phyloP scores from a whole-genome alignment of 768 basidiomycete genomes.

The Tephrocybe sp. region DNA sequence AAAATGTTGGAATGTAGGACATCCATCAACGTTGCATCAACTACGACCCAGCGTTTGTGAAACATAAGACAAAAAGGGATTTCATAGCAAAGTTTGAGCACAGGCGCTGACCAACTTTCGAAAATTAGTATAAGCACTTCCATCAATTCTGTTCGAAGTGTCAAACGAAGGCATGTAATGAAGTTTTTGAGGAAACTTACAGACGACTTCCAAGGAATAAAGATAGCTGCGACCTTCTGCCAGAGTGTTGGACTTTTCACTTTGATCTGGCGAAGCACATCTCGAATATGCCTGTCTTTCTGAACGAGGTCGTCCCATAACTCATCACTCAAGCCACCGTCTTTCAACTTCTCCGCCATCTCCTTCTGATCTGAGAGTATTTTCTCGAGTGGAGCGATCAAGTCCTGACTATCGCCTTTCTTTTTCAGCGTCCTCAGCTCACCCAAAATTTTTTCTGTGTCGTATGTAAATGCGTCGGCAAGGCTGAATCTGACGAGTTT shows the following conservation, averaged over 20 bases:
- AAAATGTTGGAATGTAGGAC: too few relatives aligned
- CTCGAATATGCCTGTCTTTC: background rate
- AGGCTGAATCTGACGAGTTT: background rate
- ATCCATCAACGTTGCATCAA: too few relatives aligned
- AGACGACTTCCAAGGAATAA: too few relatives aligned
- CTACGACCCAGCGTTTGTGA: too few relatives aligned
- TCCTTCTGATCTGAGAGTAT: slow-evolving; percentile 4
- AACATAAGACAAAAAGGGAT: too few relatives aligned
- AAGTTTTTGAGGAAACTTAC: too few relatives aligned
- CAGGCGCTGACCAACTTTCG: too few relatives aligned
- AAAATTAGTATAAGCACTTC: too few relatives aligned
- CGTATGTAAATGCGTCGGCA: slow-evolving; percentile 12
- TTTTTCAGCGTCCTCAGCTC: slow-evolving; percentile 6
- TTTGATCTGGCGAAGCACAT: background rate
- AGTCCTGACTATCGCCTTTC: slow-evolving; percentile 5
- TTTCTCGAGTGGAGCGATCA: slow-evolving; percentile 5
- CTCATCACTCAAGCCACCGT: background rate
- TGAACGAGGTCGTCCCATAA: background rate
- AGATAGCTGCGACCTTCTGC: background rate
- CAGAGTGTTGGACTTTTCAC: background rate
- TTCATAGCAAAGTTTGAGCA: too few relatives aligned
- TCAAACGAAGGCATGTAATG: too few relatives aligned
- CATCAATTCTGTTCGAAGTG: too few relatives aligned
- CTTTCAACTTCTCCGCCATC: slow-evolving; percentile 5
- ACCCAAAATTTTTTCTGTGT: slow-evolving; percentile 10